phyloP scores from a whole-genome alignment of 2,329 filamentous ascomycete genomes.

The Apiospora hydei region DNA sequence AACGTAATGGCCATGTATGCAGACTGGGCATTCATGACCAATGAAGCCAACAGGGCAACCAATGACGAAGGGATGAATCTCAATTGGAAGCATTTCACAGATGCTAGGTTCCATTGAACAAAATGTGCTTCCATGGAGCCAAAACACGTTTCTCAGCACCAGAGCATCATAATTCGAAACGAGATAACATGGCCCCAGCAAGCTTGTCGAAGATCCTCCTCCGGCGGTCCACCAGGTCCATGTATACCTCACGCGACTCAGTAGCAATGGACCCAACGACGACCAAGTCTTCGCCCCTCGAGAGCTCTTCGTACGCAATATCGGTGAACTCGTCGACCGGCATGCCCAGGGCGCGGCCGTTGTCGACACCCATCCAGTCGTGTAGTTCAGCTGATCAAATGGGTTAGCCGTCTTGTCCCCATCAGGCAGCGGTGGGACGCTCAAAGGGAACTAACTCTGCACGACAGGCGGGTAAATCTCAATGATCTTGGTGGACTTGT shows the following conservation, averaged over 20 bases:
- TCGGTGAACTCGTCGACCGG: slow-evolving; percentile 53
- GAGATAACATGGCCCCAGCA: not conserved
- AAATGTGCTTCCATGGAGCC: too few species aligned
- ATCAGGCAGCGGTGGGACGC: not conserved
- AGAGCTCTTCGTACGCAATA: slow-evolving; percentile 47
- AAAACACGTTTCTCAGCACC: too few species aligned
- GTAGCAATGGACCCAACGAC: slow-evolving; percentile 22
- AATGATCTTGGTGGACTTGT: slow-evolving; percentile 44
- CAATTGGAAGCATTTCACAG: not conserved
- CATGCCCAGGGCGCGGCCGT: slow-evolving; percentile 55
- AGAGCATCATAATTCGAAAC: not conserved
- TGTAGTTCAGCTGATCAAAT: slow-evolving; percentile 47
- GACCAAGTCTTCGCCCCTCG: slow-evolving; percentile 38
- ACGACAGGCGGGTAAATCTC: slow-evolving; percentile 52
- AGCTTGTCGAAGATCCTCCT: not conserved
- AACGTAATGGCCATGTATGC: too few species aligned
- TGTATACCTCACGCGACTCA: not conserved
- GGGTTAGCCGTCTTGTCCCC: not conserved
- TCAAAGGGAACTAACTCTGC: slow-evolving; percentile 34
- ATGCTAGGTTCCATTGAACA: not conserved
- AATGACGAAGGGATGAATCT: too few species aligned
- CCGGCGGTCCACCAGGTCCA: not conserved
- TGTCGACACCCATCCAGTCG: slow-evolving; percentile 45
- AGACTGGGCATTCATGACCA: too few species aligned
- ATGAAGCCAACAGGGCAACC: too few species aligned